Base-by-base conservation (phyloP, 2,329 filamentous ascomycete species). In the Bipolaris gigantea region DNA sequence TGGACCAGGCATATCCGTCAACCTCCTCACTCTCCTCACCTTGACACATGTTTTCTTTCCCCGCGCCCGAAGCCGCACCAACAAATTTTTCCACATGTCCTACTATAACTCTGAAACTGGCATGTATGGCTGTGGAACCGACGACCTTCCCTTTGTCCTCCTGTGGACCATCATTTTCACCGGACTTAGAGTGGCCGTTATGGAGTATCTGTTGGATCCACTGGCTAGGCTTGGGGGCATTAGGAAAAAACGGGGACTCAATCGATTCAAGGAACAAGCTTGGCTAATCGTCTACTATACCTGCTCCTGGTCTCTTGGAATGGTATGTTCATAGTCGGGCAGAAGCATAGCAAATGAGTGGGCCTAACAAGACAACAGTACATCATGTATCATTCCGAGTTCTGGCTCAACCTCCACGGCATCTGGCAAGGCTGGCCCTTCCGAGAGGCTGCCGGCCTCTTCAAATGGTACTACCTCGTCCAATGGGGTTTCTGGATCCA, bases 401-500 rank as follows among this genome's bases (percentile, higher is more conserved):
- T 93, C 75, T 95, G 84, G 81, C 79, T 91, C 64, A 87, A 92
- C 72, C 79, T 94, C 66, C 79, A 81, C 56, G 86, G 89, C 53
- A 81, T 97, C 39, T 99, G 93, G 92, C 84, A 85, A 30, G 81
- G 87, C 69, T 97, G 90, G 87, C 94, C 94, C 0, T 82, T 85
- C 63, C 85, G 92, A 46, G 87, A 94, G 68, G 80, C 95, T 55
- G 79, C 80, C 15, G 86, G 87, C 8, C 74, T 90, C 11, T 85
- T 89, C 77, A 97, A 97, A 79, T 86, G 84, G 74, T 99, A 99
- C 76, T 90, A 96, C 67, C 81, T 99, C 30, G 87, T 88, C 13
- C 92, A 97, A 73, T 89, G 92, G 76, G 87, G 89, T 21, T 97
- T 97, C 75, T 97, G 91, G 89, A 76, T 97, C 43, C 93, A 97